Evolutionary conservation across 2,329 filamentous ascomycete species (phyloP), one percentile per base, ranked within the genome.

Genomic region (Stenocarpella maydis): DNA sequence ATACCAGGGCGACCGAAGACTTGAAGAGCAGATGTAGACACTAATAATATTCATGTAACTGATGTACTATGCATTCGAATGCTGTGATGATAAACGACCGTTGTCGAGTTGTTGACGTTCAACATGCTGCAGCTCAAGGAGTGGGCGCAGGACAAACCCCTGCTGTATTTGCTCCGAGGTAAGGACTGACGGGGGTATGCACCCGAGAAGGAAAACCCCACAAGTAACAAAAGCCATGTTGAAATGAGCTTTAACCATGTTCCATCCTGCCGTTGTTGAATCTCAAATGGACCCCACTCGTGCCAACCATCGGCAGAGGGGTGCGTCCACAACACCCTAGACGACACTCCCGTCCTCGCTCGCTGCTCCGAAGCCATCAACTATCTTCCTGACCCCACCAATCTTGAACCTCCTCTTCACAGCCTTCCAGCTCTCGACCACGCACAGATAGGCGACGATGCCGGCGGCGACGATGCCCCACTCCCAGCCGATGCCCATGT

Each of bases 361-460:
- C 19, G 28, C 58, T 14, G 28, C 28, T 17, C 58, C 58, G 43
- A 63, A 63, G 14, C 41, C 43, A 49, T 63, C 58, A 2, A 67
- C 65, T 3, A 34, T 37, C 34, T 65, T 54, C 28, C 21, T 67
- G 1, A 55, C 65, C 10, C 41, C 31, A 1, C 65, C 65, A 19
- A 67, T 45, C 17, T 39, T 39, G 1, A 58, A 67, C 17, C 53
- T 43, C 6, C 65, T 43, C 83, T 94, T 94, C 17, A 82, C 79
- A 67, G 86, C 90, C 81, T 93, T 93, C 90, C 91, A 94, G 0
- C 75, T 74, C 80, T 94, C 91, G 2, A 92, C 83, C 10, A 91
- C 85, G 0, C 79, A 79, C 60, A 93, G 82, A 78, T 92, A 94
- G 10, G 87, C 76, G 1, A 86, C 78, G 0, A 90, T 83, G 41